Conservation (phyloP, 2,329 filamentous ascomycete species). For the Chaetothyriales sp. region DNA sequence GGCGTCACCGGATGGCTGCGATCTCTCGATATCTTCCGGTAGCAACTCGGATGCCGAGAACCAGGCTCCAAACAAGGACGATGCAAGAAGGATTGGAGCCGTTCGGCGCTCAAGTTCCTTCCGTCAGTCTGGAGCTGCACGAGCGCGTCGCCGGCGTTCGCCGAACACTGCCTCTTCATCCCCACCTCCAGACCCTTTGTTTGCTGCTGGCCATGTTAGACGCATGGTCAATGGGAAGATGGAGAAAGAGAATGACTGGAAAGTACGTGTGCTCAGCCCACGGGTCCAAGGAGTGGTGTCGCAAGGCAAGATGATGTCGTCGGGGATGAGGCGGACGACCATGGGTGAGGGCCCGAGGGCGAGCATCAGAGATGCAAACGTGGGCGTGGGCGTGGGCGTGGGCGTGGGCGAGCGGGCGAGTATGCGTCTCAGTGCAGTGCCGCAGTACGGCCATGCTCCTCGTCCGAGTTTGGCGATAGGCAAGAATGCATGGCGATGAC, state of each 20-base stretch:
- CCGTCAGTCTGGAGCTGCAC: conserved; percentile 27
- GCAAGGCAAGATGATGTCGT: conserved; percentile 32
- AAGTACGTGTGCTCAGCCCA: conserved; percentile 48
- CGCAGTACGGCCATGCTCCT: background rate
- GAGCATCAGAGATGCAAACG: background rate
- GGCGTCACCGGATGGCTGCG: conserved; percentile 16
- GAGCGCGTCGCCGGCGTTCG: conserved; percentile 37
- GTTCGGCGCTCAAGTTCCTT: conserved; percentile 41
- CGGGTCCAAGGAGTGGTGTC: conserved; percentile 23
- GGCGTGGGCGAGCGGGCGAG: conserved; percentile 5
- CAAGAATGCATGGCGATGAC: background rate
- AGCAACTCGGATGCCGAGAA: conserved; percentile 35
- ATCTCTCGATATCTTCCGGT: conserved; percentile 23
- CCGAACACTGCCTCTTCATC: conserved; percentile 40
- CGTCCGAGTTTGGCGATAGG: background rate
- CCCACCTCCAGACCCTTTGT: conserved; percentile 45
- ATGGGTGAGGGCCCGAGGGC: conserved; percentile 1
- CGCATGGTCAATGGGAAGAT: conserved; percentile 46
- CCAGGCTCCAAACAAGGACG: conserved; percentile 34
- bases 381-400: conserved; percentile 3
- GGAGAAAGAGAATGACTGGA: conserved; percentile 43
- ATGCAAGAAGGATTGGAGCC: conserved; percentile 42
- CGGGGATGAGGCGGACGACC: conserved; percentile 28
- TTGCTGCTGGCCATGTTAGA: conserved; percentile 52
- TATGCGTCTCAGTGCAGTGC: conserved; percentile 6